A percentile compares a stretch with the other conserved stretches of the same genome.
Conservation (phyloP, 495 filamentous ascomycete species). For the Penicillium salamii region DNA sequence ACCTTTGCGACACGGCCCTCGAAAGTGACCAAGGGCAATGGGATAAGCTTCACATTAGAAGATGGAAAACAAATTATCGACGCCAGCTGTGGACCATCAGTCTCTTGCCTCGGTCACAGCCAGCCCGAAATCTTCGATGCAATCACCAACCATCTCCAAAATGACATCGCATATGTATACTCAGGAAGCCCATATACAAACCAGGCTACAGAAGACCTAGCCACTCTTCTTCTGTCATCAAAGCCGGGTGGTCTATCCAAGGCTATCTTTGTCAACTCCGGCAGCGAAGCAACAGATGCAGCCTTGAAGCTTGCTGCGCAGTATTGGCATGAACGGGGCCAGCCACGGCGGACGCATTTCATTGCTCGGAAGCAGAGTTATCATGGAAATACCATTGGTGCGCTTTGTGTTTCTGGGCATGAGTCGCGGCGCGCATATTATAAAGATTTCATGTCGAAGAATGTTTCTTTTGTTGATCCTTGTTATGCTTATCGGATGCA, state of each 20-base stretch:
- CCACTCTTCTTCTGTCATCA: constrained; percentile 19
- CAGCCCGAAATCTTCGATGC: constrained; percentile 13
- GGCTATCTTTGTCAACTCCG: constrained; percentile 42
- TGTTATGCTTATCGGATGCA: constrained; percentile 41
- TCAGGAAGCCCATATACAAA: constrained; percentile 12
- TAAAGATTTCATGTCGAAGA: constrained; percentile 29
- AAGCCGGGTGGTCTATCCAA: constrained; percentile 27
- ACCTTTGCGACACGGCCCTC: constrained; percentile 17
- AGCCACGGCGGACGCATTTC: constrained; percentile 45
- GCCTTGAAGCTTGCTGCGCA: constrained; percentile 56
- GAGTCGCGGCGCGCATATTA: constrained; percentile 26
- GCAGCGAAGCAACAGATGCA: constrained; percentile 58
- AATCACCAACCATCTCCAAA: constrained; percentile 10
- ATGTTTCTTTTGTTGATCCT: constrained; percentile 32
- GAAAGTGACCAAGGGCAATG: constrained; percentile 18
- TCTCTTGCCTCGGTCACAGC: constrained; percentile 32
- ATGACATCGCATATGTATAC: constrained; percentile 18
- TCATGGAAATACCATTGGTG: constrained; percentile 65
- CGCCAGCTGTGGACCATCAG: constrained; percentile 34
- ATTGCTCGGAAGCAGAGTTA: constrained; percentile 61
- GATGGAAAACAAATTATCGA: constrained; percentile 54
- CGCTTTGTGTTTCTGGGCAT: constrained; percentile 41
- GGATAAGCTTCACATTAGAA: constrained; percentile 30
- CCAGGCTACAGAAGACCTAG: constrained; percentile 28
- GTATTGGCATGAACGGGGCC: constrained; percentile 23